These are phyloP conservation scores for Colletotrichum abscissum DNA, from an alignment of 2,329 filamentous ascomycete species.

Conservation along the genomic window DNA sequence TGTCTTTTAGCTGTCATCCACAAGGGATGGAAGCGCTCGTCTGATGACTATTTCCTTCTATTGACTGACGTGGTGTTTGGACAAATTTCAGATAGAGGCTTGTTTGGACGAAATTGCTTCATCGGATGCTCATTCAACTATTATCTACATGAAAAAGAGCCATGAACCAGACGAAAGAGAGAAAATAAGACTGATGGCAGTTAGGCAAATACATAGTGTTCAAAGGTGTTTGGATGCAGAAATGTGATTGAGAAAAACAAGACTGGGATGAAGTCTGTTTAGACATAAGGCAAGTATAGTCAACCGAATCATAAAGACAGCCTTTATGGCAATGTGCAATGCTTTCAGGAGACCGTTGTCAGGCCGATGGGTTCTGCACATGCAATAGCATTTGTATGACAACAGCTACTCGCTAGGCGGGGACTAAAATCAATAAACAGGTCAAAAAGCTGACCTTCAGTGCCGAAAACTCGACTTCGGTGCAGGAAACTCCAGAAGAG, in stretches of 20 bases:
- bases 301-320: too few relatives aligned
- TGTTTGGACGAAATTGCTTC: background rate
- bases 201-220: fast-evolving
- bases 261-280: too few relatives aligned
- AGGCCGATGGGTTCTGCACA: background rate
- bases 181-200: too few relatives aligned
- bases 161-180: background rate
- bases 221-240: too few relatives aligned
- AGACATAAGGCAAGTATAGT: too few relatives aligned
- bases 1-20: too few relatives aligned
- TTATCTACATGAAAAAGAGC: background rate
- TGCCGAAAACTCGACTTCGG: background rate
- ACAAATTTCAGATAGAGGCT: background rate
- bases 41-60: background rate
- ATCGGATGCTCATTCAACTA: background rate
- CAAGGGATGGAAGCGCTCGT: background rate
- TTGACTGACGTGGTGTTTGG: background rate
- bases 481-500: background rate
- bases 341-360: too few relatives aligned
- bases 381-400: too few relatives aligned
- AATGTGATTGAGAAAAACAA: too few relatives aligned
- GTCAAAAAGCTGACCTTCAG: background rate
- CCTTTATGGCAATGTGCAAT: too few relatives aligned
- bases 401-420: background rate
- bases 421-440: background rate